phyloP scores from a whole-genome alignment of 2,329 filamentous ascomycete genomes.

The Neoarthrinium moseri region DNA sequence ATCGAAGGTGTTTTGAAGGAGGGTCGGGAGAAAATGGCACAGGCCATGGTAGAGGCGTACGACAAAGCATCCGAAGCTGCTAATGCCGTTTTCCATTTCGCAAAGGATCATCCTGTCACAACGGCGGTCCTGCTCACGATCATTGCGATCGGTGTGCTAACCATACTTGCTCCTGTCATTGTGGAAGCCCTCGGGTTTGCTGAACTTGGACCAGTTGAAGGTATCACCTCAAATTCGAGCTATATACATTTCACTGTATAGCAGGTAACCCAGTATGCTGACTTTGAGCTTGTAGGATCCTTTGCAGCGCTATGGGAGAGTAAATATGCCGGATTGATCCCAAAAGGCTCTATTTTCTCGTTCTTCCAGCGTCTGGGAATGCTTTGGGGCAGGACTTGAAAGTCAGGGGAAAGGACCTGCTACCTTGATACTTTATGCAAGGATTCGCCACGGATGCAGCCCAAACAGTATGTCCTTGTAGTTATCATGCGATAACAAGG shows the following conservation, averaged over 20 bases:
- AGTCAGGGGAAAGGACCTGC: too few species aligned
- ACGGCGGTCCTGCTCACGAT: constrained; percentile 18
- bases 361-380: constrained; percentile 42
- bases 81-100: constrained; percentile 20
- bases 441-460: too few species aligned
- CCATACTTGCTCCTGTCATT: constrained; percentile 24
- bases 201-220: constrained; percentile 27
- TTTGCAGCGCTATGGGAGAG: constrained; percentile 40
- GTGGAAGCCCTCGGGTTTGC: constrained; percentile 30
- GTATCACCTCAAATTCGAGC: constrained; percentile 15
- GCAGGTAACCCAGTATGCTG: neutral
- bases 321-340: constrained; percentile 35
- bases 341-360: constrained; percentile 37
- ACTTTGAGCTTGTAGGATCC: constrained; percentile 16
- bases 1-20: constrained; percentile 23
- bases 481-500: too few species aligned
- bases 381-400: too few species aligned
- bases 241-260: neutral
- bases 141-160: constrained; percentile 28
- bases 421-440: too few species aligned
- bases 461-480: too few species aligned
- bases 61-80: constrained; percentile 22
- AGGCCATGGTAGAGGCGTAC: constrained; percentile 22
- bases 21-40: constrained; percentile 20
- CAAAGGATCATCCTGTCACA: constrained; percentile 26